Evolutionary conservation across 2,329 filamentous ascomycete genomes (phyloP).

Genomic region (Paecilomyces fulvus): DNA sequence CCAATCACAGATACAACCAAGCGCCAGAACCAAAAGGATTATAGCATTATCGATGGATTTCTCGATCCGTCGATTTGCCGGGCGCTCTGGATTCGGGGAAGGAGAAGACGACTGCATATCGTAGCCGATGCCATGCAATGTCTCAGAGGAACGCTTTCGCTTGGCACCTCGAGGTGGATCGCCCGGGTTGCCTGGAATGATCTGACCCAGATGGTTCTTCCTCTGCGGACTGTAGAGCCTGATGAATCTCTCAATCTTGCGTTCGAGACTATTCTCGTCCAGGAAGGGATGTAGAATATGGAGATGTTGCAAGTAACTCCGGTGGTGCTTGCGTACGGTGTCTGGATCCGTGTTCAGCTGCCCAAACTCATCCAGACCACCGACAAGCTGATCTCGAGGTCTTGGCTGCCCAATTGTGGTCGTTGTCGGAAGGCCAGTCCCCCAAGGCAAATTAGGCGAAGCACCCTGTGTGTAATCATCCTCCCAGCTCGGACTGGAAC

Average conservation of each 20-base stretch:
- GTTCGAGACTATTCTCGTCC: constrained; percentile 44
- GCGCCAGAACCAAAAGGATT: constrained; percentile 70
- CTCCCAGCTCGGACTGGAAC: constrained; percentile 14
- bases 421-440: constrained; percentile 32
- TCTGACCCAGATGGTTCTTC: constrained; percentile 6
- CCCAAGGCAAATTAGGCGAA: constrained; percentile 44
- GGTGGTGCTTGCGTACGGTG: constrained; percentile 43
- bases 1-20: constrained; percentile 70
- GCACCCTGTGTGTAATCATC: constrained; percentile 27
- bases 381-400: constrained; percentile 24
- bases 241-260: constrained; percentile 46
- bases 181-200: constrained; percentile 7
- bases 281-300: constrained; percentile 59
- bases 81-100: constrained; percentile 6
- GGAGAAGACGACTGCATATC: constrained; percentile 14
- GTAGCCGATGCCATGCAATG: constrained; percentile 15
- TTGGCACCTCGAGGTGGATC: constrained; percentile 24
- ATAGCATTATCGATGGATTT: constrained; percentile 71
- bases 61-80: constrained; percentile 23
- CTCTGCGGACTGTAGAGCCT: constrained; percentile 35
- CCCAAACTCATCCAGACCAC: constrained; percentile 44
- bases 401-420: constrained; percentile 16
- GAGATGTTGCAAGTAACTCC: constrained; percentile 52
- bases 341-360: constrained; percentile 45
- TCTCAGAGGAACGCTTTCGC: constrained; percentile 30